Percentiles rank a stretch among this genome's conserved stretches.
phyloP scores from a whole-genome alignment of 805 yeast genomes.

The Brettanomyces custersianus region DNA sequence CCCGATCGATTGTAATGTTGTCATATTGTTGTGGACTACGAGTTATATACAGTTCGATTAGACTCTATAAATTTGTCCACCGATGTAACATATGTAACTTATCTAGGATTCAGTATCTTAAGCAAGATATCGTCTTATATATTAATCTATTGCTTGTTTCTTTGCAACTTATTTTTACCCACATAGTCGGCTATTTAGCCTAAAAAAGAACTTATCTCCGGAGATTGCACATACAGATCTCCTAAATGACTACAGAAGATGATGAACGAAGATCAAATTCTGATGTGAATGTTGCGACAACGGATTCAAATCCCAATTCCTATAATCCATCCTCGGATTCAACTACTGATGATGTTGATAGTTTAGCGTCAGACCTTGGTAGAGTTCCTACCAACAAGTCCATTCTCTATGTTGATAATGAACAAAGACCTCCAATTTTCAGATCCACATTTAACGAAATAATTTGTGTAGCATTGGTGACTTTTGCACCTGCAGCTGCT shows the following conservation, averaged over 20 bases:
- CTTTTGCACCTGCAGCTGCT: conserved; percentile 35
- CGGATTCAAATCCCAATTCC: neutral
- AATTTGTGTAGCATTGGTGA: conserved; percentile 23
- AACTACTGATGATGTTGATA: neutral
- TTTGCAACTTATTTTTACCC: too few relatives aligned
- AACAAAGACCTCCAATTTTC: conserved; percentile 30
- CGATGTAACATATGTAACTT: too few relatives aligned
- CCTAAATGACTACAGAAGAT: neutral
- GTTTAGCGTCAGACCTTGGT: neutral
- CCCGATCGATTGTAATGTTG: neutral
- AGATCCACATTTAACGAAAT: conserved; percentile 25
- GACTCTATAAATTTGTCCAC: too few relatives aligned
- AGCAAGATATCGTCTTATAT: too few relatives aligned
- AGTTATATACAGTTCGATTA: too few relatives aligned
- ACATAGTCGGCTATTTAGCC: too few relatives aligned
- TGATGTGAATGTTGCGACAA: too few relatives aligned
- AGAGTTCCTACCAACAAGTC: conserved; percentile 5
- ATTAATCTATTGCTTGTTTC: too few relatives aligned
- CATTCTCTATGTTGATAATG: conserved; percentile 14
- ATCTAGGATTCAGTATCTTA: too few relatives aligned
- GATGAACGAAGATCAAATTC: neutral
- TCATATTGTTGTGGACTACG: too few relatives aligned
- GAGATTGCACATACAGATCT: too few relatives aligned
- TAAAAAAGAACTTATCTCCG: too few relatives aligned
- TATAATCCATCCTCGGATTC: neutral